Conservation (phyloP, 2,329 filamentous ascomycete species). For the Aspergillus floridensis region DNA sequence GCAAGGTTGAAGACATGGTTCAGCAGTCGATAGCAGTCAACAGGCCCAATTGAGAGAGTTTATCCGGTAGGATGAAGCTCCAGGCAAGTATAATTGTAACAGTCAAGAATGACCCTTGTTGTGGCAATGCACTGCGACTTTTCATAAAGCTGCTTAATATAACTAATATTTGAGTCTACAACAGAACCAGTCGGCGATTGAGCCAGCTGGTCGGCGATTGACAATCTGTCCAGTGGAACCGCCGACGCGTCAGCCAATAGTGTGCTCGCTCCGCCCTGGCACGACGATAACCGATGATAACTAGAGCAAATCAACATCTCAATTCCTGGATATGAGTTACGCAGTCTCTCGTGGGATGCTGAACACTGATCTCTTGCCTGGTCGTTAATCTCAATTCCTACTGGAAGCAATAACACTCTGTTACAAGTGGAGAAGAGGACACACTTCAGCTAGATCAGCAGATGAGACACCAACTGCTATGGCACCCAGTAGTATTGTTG, state of each 20-base stretch:
- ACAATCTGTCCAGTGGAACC: neutral
- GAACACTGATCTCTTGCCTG: neutral
- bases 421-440: neutral
- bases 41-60: neutral
- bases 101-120: neutral
- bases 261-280: neutral
- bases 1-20: conserved; percentile 3
- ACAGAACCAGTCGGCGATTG: neutral
- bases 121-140: neutral
- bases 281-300: neutral
- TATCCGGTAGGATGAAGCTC: neutral
- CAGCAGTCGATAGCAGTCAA: neutral
- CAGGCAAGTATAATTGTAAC: neutral
- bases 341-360: neutral
- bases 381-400: neutral
- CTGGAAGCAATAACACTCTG: neutral
- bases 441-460: too few relatives aligned
- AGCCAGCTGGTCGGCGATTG: neutral
- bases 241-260: neutral
- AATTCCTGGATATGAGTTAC: neutral
- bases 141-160: neutral
- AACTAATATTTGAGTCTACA: neutral
- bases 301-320: neutral
- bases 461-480: too few relatives aligned
- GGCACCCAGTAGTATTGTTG: too few relatives aligned